Evolutionary conservation across 805 yeast genomes (phyloP).

Genomic region (Sugiyamaella valdiviana): DNA sequence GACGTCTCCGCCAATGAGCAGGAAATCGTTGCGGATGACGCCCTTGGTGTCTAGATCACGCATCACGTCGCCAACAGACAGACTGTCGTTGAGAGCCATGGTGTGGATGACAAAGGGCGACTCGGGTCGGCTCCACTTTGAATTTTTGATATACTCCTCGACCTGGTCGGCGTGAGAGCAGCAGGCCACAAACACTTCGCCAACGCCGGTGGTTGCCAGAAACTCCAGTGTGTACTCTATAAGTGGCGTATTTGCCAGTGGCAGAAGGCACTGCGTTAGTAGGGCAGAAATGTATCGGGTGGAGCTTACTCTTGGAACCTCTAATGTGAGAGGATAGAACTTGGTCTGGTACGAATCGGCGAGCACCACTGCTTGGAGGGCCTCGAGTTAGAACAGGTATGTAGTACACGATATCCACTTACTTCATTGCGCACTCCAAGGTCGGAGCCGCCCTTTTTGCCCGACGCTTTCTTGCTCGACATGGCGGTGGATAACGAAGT

Average conservation of each 20-base stretch:
- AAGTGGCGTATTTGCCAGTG: conserved; percentile 88
- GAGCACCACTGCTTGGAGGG: conserved; percentile 88
- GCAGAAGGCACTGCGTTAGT: conserved; percentile 58
- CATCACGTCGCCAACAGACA: conserved; percentile 96
- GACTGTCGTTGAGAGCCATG: conserved; percentile 74
- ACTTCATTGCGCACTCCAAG: neutral
- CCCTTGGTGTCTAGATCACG: conserved; percentile 91
- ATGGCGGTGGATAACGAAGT: neutral
- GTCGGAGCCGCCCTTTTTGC: conserved; percentile 6
- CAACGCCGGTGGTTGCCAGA: conserved; percentile 81
- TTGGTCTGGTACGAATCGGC: conserved; percentile 91
- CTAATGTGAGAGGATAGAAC: conserved; percentile 85
- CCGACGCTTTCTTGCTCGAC: neutral
- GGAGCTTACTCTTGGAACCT: conserved; percentile 55
- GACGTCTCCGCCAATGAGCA: conserved; percentile 89
- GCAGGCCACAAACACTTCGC: conserved; percentile 86
- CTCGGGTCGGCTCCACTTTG: conserved; percentile 39
- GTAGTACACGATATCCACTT: neutral
- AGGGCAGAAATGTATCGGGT: neutral
- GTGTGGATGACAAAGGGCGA: conserved; percentile 80
- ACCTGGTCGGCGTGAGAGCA: conserved; percentile 87
- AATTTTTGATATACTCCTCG: conserved; percentile 63
- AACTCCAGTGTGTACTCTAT: conserved; percentile 94
- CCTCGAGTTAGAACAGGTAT: neutral
- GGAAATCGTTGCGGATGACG: conserved; percentile 80